Evolutionary conservation across 176 grass and related monocot species (phyloP), one percentile per base, ranked within the genome.

Genomic region (Phragmites australis): DNA sequence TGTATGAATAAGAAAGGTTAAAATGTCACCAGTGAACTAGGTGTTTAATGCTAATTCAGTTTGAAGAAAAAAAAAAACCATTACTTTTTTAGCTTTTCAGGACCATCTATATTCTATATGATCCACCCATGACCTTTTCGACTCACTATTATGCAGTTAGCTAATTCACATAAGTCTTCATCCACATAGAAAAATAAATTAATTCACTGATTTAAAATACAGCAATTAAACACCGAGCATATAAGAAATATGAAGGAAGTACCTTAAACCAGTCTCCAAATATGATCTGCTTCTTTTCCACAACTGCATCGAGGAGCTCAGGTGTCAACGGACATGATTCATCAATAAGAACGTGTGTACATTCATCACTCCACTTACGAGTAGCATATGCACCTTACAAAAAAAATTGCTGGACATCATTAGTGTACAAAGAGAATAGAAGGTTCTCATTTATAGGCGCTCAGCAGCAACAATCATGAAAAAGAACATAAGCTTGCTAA

Each of bases 331-430:
- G 19, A 83, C 88, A 98, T 77, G 85, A 91, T 68, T 91, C 88
- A 62, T 94, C 88, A 85, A 87, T 90, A 87, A 94, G 83, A 76
- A 89, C 90, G 91, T 98, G 90, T 6, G 92, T 93, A 31, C 95
- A 98, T 16, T 92, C 83, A 77, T 92, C 68, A 69, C 74, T 83
- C 95, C 92, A 98, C 80, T 88, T 98, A 63, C 88, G 86, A 32
- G 88, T 93, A 77, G 74, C 58, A 75, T 74, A 89, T 84, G 83
- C 92, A 78, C 95, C 95, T 97, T 74, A 25, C 22, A 57, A 62
- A 81, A 68, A 50, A 80, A 81, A 60, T 27, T 9, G 16, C 16
- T 18, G 11, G 15, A 4, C 17, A 66, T 39, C 44, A 61, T 85
- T 65, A 79, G 57, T 4, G 6, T 18, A 4, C 51, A 70, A 78